phyloP scores from a whole-genome alignment of 2,329 filamentous ascomycete genomes.

The Hirsutella rhossiliensis region DNA sequence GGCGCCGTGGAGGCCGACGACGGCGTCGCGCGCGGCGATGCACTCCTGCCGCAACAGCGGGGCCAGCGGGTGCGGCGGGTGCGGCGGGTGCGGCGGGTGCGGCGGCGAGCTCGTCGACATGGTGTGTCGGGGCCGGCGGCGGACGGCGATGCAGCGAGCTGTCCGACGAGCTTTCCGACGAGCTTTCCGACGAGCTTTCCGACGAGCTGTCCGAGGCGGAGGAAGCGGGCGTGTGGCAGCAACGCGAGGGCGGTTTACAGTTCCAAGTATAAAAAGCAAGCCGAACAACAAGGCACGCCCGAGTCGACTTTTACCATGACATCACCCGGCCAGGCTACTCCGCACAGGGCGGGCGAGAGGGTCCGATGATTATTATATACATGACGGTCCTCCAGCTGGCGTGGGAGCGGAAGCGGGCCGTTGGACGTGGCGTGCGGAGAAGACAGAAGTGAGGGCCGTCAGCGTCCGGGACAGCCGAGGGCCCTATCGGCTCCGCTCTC shows the following conservation, averaged over 20 bases:
- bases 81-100: too few species aligned
- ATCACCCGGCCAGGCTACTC: too few species aligned
- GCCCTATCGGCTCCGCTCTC: not conserved
- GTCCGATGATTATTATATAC: not conserved
- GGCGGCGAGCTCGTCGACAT: not conserved
- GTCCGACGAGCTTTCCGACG: too few species aligned
- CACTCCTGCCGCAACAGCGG: slow-evolving; percentile 39
- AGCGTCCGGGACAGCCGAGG: not conserved
- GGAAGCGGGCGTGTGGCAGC: too few species aligned
- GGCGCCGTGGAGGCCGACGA: slow-evolving; percentile 21
- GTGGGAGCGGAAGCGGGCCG: not conserved
- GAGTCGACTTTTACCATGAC: too few species aligned
- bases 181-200: too few species aligned
- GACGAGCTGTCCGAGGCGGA: too few species aligned
- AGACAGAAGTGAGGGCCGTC: not conserved
- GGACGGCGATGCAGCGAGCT: too few species aligned
- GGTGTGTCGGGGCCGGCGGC: not conserved
- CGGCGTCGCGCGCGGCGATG: slow-evolving; percentile 28
- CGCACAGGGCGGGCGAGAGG: too few species aligned
- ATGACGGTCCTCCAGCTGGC: not conserved
- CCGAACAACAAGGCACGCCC: too few species aligned
- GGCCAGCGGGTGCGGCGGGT: slow-evolving; percentile 30
- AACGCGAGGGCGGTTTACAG: too few species aligned
- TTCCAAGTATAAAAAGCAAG: too few species aligned
- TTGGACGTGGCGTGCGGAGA: not conserved